Base-by-base conservation (phyloP, 2,329 filamentous ascomycete species). In the Decorospora gaudefroyi region DNA sequence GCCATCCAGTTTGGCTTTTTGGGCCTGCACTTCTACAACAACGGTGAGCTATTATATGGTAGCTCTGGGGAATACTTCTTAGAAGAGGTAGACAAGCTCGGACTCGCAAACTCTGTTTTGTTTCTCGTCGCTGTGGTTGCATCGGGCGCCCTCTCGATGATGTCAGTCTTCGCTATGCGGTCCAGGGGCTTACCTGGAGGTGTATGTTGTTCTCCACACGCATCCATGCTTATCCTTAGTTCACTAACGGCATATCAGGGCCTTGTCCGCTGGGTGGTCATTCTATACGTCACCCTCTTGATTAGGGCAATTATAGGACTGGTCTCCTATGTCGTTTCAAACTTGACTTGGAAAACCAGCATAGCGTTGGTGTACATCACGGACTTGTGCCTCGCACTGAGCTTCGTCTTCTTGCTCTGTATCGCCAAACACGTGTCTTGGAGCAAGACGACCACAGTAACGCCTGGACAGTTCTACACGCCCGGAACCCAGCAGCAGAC, bases 371-470 rank as follows among this genome's bases (percentile, higher is more conserved):
- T 19, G 1, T 65, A 50, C 13, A 26, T 65, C 12, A 8, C 11
- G 11, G 37, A 44, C 21, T 45, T 60, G 21, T 61, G 53, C 42
- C 47, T 51, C 28, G 37, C 47, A 2, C 31, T 61, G 13, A 49
- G 52, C 35, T 64, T 50, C 16, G 38, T 62, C 11, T 26, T 49
- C 11, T 30, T 65, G 3, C 35, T 64, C 17, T 45, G 51, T 19
- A 52, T 65, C 25, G 55, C 56, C 4, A 64, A 55, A 38, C 54
- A 54, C 10, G 7, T 19, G 7, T 46, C 47, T 10, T 57, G 55
- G 52, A 45, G 15, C 8, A 31, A 42, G 15, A 15, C 23, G 8
- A 26, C 30, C 37, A 9, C 13, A 6, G 13, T 10, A 2, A 27
- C 16, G 7, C 9, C 12, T 3, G 27, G 18, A 12, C 28, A 29